A percentile compares a stretch with the other conserved stretches of the same genome.
Conservation (phyloP, 2,329 filamentous ascomycete species). For the Xylaria sp. region DNA sequence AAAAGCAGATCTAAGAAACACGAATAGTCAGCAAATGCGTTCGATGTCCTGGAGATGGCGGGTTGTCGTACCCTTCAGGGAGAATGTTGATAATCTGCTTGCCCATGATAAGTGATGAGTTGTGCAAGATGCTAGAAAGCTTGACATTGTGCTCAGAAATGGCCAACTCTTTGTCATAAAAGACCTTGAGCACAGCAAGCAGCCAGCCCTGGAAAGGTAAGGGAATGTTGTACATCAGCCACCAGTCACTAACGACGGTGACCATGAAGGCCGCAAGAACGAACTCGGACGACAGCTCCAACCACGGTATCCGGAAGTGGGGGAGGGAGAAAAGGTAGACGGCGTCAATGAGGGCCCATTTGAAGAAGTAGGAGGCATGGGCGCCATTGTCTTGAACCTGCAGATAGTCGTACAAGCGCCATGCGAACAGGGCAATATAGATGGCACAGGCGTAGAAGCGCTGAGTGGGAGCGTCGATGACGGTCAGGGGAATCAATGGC, state of each 20-base stretch:
- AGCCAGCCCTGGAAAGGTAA: slow-evolving; percentile 75
- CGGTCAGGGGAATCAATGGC: slow-evolving; percentile 81
- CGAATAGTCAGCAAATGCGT: slow-evolving; percentile 45
- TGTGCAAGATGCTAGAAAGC: slow-evolving; percentile 86
- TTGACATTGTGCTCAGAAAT: slow-evolving; percentile 95
- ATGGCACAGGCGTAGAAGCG: slow-evolving; percentile 86
- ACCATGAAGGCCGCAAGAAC: slow-evolving; percentile 76
- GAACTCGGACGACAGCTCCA: slow-evolving; percentile 85
- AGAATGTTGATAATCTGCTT: slow-evolving; percentile 98
- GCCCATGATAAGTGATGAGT: slow-evolving; percentile 91
- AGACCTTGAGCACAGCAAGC: slow-evolving; percentile 77
- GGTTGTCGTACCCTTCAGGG: slow-evolving; percentile 77
- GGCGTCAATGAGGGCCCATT: slow-evolving; percentile 91
- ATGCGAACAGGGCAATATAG: slow-evolving; percentile 80
- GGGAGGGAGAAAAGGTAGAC: slow-evolving; percentile 89
- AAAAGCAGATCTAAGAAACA: slow-evolving; percentile 73
- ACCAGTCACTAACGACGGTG: slow-evolving; percentile 80
- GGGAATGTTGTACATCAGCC: slow-evolving; percentile 61
- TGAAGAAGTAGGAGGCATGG: slow-evolving; percentile 90
- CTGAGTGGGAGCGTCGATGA: slow-evolving; percentile 91
- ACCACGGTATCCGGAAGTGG: slow-evolving; percentile 91
- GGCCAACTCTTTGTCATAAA: slow-evolving; percentile 92
- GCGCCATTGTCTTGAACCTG: slow-evolving; percentile 81
- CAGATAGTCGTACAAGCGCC: slow-evolving; percentile 89
- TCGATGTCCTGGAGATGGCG: neutral